phyloP scores from a whole-genome alignment of 345 rosid species.

The Camelina neglecta region DNA sequence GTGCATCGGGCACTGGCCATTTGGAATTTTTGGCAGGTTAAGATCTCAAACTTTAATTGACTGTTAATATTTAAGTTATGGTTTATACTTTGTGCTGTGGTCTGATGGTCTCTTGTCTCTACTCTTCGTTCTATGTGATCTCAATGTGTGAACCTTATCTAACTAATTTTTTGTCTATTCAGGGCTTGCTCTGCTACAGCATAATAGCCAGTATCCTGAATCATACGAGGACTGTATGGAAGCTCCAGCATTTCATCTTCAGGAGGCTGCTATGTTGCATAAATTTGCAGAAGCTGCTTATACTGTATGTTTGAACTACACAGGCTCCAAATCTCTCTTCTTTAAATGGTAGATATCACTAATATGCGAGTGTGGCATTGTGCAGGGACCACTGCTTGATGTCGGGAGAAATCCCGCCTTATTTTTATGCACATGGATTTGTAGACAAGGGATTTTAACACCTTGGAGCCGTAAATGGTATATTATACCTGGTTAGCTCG shows the following conservation, averaged over 20 bases:
- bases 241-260: constrained; percentile 67
- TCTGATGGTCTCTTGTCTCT: not conserved
- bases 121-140: not conserved
- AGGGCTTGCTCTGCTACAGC: constrained; percentile 92
- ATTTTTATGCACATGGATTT: constrained; percentile 87
- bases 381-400: constrained; percentile 93
- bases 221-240: constrained; percentile 52
- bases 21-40: constrained; percentile 88
- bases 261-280: constrained; percentile 70
- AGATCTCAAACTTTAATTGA: constrained; percentile 18
- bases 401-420: constrained; percentile 78
- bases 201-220: constrained; percentile 48
- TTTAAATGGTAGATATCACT: constrained; percentile 6
- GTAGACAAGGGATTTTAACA: constrained; percentile 81
- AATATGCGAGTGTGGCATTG: constrained; percentile 23
- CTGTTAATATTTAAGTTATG: not conserved
- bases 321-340: not conserved
- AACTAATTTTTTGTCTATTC: constrained; percentile 37
- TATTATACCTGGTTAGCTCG: constrained; percentile 43
- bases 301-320: constrained; percentile 55
- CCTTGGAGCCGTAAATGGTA: constrained; percentile 79
- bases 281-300: constrained; percentile 96
- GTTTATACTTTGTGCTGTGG: not conserved
- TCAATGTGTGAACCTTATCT: constrained; percentile 13
- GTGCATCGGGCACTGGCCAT: constrained; percentile 94